Percentiles rank a stretch among this genome's conserved stretches.
These are phyloP conservation scores for Actinidia arguta DNA, from an alignment of 179 eudicot species.

Conservation along the genomic window DNA sequence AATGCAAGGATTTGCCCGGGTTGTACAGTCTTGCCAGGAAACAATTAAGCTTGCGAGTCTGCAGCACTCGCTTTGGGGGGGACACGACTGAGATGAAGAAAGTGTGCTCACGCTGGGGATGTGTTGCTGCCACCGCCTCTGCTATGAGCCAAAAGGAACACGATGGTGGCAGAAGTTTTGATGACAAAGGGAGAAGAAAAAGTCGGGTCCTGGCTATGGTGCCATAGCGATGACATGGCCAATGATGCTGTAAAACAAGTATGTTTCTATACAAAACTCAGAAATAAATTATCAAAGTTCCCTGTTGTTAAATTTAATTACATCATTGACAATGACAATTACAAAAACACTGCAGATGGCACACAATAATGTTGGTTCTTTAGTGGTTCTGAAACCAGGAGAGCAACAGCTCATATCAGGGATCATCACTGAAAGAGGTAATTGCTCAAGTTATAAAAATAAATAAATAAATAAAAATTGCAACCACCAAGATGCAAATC, in stretches of 20 bases:
- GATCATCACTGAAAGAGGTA: slow-evolving; percentile 88
- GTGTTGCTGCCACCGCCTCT: slow-evolving; percentile 45
- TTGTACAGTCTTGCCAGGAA: slow-evolving; percentile 54
- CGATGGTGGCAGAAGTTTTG: slow-evolving; percentile 69
- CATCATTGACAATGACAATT: background rate
- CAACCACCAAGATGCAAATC: background rate
- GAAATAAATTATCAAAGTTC: background rate
- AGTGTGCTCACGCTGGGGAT: slow-evolving; percentile 37
- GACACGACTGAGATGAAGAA: slow-evolving; percentile 31
- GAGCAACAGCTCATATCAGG: slow-evolving; percentile 70
- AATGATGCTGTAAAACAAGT: slow-evolving; percentile 83
- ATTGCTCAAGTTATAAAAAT: too few species aligned
- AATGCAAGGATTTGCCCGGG: slow-evolving; percentile 65
- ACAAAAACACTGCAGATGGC: slow-evolving; percentile 58
- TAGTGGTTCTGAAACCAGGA: slow-evolving; percentile 84
- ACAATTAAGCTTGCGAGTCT: slow-evolving; percentile 41
- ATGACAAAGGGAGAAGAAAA: slow-evolving; percentile 71
- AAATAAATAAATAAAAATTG: background rate
- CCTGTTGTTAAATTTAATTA: background rate
- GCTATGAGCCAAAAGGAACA: slow-evolving; percentile 61
- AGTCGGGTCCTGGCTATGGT: slow-evolving; percentile 82
- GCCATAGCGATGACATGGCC: slow-evolving; percentile 61
- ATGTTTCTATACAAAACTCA: slow-evolving; percentile 17
- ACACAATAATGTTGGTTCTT: slow-evolving; percentile 61
- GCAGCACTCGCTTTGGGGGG: slow-evolving; percentile 30